These are phyloP conservation scores for Gryganskiella cystojenkinii DNA, from an alignment of 192 early-diverging fungal species.

Conservation along the genomic window DNA sequence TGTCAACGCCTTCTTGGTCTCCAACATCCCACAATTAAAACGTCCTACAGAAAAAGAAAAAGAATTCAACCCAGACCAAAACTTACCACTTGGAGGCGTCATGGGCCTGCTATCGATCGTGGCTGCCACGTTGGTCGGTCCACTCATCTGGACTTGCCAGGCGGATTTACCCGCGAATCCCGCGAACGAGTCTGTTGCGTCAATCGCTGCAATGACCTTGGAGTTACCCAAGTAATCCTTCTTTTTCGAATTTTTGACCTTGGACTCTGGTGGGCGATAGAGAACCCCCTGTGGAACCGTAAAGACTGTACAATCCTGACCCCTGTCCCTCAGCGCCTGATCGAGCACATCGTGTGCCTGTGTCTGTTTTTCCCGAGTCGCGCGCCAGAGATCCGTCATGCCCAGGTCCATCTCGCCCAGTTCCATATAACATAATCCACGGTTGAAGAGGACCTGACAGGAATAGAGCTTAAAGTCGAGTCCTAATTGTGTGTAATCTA, in stretches of 20 bases:
- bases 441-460: conserved; percentile 93
- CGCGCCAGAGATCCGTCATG: conserved; percentile 77
- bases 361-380: conserved; percentile 67
- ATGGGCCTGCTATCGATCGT: conserved; percentile 19
- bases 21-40: no score
- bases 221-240: conserved; percentile 81
- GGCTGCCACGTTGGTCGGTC: conserved; percentile 25
- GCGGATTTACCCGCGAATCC: conserved; percentile 69
- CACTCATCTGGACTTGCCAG: conserved; percentile 55
- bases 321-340: conserved; percentile 66
- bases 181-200: conserved; percentile 65
- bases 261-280: conserved; percentile 85
- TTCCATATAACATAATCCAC: conserved; percentile 84
- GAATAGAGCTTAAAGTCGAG: conserved; percentile 89
- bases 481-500: conserved; percentile 97
- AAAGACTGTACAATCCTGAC: conserved; percentile 76
- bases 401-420: conserved; percentile 77
- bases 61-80: background rate
- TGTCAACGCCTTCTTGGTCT: no score
- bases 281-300: conserved; percentile 81
- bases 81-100: conserved; percentile 24
- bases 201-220: conserved; percentile 85
- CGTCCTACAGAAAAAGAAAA: background rate
- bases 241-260: conserved; percentile 84
- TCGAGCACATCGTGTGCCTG: conserved; percentile 79